Evolutionary conservation across 2,329 filamentous ascomycete genomes (phyloP).

Genomic region (Colletotrichum zoysiae): DNA sequence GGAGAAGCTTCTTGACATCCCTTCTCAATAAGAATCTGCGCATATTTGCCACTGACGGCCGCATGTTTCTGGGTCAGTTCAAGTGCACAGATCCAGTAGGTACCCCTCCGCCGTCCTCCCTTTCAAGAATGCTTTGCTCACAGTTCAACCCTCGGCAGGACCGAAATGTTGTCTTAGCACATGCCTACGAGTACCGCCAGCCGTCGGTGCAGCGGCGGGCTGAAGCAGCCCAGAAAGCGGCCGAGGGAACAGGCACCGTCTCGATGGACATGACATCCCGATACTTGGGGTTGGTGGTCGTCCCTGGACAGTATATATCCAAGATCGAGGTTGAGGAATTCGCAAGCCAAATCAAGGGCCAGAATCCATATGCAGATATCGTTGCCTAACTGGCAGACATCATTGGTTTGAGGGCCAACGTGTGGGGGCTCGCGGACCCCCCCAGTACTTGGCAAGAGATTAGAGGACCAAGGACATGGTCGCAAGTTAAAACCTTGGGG

Average conservation of each 20-base stretch:
- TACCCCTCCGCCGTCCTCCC: conserved; percentile 15
- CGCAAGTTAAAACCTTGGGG: no score
- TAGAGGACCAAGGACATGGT: not conserved
- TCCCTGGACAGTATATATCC: conserved; percentile 86
- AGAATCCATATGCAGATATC: conserved; percentile 31
- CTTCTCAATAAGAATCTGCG: conserved; percentile 85
- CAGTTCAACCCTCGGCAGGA: conserved; percentile 69
- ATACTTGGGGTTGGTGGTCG: conserved; percentile 89
- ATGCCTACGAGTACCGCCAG: conserved; percentile 90
- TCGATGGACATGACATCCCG: conserved; percentile 83
- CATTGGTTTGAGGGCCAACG: not conserved
- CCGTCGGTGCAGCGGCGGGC: conserved; percentile 67
- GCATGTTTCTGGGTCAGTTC: conserved; percentile 90
- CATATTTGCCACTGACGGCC: conserved; percentile 82
- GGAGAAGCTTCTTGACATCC: conserved; percentile 68
- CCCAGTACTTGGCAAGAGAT: no score
- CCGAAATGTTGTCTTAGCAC: conserved; percentile 86
- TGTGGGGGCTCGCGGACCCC: no score
- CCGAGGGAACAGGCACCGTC: conserved; percentile 57
- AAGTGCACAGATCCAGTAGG: conserved; percentile 88
- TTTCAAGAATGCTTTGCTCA: conserved; percentile 10
- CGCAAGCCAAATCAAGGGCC: conserved; percentile 61
- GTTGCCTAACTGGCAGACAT: not conserved
- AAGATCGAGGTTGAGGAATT: conserved; percentile 92
- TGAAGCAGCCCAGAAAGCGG: conserved; percentile 50